Evolutionary conservation across 257 asterid genomes (phyloP).

Genomic region (Linderniella brevidens): DNA sequence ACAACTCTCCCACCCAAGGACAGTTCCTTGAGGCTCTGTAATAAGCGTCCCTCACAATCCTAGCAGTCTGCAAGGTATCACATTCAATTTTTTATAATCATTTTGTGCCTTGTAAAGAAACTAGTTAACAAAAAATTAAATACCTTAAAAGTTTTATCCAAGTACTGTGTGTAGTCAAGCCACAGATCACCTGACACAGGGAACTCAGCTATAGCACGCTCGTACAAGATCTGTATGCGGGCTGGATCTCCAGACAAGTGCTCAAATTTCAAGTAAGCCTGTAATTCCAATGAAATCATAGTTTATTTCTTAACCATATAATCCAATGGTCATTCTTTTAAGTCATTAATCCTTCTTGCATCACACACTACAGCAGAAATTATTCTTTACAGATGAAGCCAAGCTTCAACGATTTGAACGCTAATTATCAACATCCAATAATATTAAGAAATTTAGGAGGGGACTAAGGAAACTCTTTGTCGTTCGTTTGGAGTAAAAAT

Average conservation of each 20-base stretch:
- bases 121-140: slow-evolving; percentile 3
- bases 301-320: slow-evolving; percentile 5
- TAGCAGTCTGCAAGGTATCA: slow-evolving; percentile 45
- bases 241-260: slow-evolving; percentile 89
- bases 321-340: too few species aligned
- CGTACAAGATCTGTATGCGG: slow-evolving; percentile 79
- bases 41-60: slow-evolving; percentile 60
- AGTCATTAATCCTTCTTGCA: too few species aligned
- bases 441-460: too few species aligned
- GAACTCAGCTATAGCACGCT: slow-evolving; percentile 73
- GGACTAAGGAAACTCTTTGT: too few species aligned
- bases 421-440: too few species aligned
- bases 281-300: slow-evolving; percentile 17
- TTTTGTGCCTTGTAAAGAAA: slow-evolving; percentile 4
- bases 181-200: slow-evolving; percentile 71
- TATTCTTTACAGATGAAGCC: too few species aligned
- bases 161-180: slow-evolving; percentile 66
- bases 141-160: slow-evolving; percentile 91
- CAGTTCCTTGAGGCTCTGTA: slow-evolving; percentile 89
- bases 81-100: slow-evolving; percentile 8
- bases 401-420: too few species aligned
- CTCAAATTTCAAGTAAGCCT: slow-evolving; percentile 86
- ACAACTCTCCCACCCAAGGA: slow-evolving; percentile 83
- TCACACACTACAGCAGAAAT: too few species aligned
- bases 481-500: too few species aligned